Evolutionary conservation across 768 basidiomycete species (phyloP), one percentile per base, ranked within the genome.

Genomic region (Lyophyllum atratum): DNA sequence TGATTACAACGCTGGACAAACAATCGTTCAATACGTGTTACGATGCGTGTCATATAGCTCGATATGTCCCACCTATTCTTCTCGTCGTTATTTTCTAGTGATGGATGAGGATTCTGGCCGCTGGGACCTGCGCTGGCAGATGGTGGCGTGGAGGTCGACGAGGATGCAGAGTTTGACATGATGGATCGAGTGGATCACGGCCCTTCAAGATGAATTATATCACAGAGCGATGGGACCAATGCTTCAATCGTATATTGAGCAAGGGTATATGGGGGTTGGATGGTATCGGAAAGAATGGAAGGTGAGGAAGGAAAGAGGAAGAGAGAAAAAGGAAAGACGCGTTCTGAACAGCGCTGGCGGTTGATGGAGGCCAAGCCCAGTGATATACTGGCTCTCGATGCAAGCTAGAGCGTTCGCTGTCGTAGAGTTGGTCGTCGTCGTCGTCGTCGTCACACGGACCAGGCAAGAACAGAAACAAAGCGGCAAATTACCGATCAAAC

Each of bases 1-100:
- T 98, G 73, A 97, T 92, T 52, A 96, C 94, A 66, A 97, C 93
- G 70, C 92, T 91, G 52, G n/a, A 17, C 25, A 8, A 51, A 58
- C 40, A 46, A 44, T 37, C 11, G 34, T 39, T 46, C 19, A 50
- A 33, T 39, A 51, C 45, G 31, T 43, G 24, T 21, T 44, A 12
- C 17, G 44, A 46, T 49, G 39, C 42, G 54, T 43, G 54, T 44
- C 40, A 58, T 42, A 52, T 28, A 49, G 49, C 48, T 29, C 49
- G 26, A 22, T 33, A 39, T 44, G 33, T 57, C 68, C 52, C 52
- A 82, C 85, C 83, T 89, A 69, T 90, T 90, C 80, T 86, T 88
- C 71, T 90, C 88, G 65, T 90, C 88, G 62, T 79, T 84, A 67
- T 84, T 85, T 71, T 86, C 81, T 47, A 78, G 69, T 50, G 78